Base-by-base conservation (phyloP, 139 green algal genomes). In the Pseudopediastrum boryanum region DNA sequence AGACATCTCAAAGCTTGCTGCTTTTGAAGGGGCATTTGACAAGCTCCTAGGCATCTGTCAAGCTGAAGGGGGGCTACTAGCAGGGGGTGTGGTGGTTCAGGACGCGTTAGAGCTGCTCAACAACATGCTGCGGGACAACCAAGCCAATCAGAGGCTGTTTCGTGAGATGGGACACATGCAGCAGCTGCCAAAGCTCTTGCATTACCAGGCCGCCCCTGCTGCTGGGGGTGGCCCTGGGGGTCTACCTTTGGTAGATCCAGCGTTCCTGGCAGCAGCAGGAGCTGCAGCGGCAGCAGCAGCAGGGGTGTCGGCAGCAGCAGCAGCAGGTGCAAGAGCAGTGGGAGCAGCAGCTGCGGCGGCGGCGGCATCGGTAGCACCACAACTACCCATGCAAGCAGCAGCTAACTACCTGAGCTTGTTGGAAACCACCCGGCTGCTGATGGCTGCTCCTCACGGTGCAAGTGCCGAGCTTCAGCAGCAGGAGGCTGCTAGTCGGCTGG, bases 1-100 rank as follows among this genome's bases (percentile, higher is more conserved):
- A 31, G 87, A 97, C 74, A 89, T 98, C 19, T 87, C 94, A 66
- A 94, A 98, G 80, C 94, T 98, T 46, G 92, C 94, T 8, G 95
- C 92, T 0, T 97, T 97, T 82, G 93, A 97, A 71, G 93, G 95
- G 46, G 91, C 89, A 1, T 98, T 99, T 71, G 93, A 98, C 29
- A 84, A 86, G 25, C 76, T 82, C 65, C 51, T 82, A 51, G 51
- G 33, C 2, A 70, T 82, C 19, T 75, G 50, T 23, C 50, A 82
- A 5, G 91, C 94, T 73, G 95, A 98, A 79, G 93, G 91, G 9
- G 85, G 81, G 16, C 65, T 89, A 41, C 88, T 93, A 19, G 93
- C 93, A 5, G 73, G 59, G 6, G 90, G 89, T 31, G 90, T 97
- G 54, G 76, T 97, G 39, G 87, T 95, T 44, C 90, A 95, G 82